Conservation (phyloP, 495 filamentous ascomycete species). For the Daldinia vernicosa region DNA sequence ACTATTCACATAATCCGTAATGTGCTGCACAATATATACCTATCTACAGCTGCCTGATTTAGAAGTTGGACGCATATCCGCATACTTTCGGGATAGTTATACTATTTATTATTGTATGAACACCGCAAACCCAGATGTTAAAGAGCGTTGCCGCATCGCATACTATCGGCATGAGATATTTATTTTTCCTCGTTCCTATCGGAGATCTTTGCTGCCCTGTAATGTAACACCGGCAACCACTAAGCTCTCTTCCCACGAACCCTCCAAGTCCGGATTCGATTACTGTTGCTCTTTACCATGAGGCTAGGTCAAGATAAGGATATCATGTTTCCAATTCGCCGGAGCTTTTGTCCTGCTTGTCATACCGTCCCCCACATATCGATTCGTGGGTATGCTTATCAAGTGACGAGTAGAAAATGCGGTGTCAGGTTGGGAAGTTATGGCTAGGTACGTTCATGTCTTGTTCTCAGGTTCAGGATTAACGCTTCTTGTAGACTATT, state of each 20-base stretch:
- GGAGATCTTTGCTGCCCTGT: not conserved
- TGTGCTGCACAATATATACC: not conserved
- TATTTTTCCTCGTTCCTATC: not conserved
- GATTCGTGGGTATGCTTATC: not conserved
- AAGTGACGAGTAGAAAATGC: not conserved
- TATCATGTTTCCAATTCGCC: not conserved
- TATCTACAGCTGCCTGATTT: slow-evolving; percentile 14
- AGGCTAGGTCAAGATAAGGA: not conserved
- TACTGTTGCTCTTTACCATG: not conserved
- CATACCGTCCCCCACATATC: not conserved
- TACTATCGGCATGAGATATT: slow-evolving; percentile 38
- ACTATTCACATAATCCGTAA: slow-evolving; percentile 6
- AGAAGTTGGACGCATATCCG: slow-evolving; percentile 20
- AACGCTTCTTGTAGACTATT: too few relatives aligned
- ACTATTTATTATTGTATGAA: too few relatives aligned
- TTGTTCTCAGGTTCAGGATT: not conserved
- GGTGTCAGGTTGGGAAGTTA: not conserved
- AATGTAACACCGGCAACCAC: not conserved
- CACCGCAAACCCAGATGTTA: too few relatives aligned
- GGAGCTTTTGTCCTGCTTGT: not conserved
- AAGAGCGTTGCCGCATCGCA: slow-evolving; percentile 1
- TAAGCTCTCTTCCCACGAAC: not conserved
- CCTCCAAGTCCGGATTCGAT: not conserved
- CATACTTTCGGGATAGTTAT: slow-evolving; percentile 25
- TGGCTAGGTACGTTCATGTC: not conserved